Percentiles rank a stretch among this genome's conserved stretches.
Evolutionary conservation across 2,329 filamentous ascomycete species (phyloP).

Genomic region (Ophiocordyceps camponoti-saundersi): DNA sequence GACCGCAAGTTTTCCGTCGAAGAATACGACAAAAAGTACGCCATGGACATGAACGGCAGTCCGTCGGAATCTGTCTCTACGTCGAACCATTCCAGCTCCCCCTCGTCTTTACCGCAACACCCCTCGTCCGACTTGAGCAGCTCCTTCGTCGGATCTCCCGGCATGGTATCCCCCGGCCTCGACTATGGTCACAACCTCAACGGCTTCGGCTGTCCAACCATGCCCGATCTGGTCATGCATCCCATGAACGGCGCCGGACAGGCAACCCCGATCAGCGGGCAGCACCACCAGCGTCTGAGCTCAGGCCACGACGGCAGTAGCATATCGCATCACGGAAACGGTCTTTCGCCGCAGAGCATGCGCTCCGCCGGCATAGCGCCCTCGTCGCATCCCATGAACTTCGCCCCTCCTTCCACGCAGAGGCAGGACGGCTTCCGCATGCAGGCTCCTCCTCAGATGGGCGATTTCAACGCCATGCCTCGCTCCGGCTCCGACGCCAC

Average conservation of each 20-base stretch:
- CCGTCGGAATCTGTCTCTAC: constrained; percentile 16
- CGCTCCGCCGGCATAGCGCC: constrained; percentile 11
- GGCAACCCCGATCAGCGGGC: constrained; percentile 6
- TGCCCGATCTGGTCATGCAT: constrained; percentile 37
- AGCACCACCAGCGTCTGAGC: constrained; percentile 5
- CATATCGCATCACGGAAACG: constrained; percentile 11
- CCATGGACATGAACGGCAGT: constrained; percentile 16
- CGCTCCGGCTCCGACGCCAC: constrained; percentile 21
- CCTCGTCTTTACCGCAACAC: constrained; percentile 12
- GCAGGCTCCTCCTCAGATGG: constrained; percentile 10
- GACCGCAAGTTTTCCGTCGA: constrained; percentile 27
- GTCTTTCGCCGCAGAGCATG: constrained; percentile 8
- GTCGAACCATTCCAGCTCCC: constrained; percentile 13
- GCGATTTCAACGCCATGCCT: constrained; percentile 32
- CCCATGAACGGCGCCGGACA: constrained; percentile 19
- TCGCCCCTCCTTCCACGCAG: constrained; percentile 9
- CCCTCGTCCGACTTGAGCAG: constrained; percentile 21
- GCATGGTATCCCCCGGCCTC: constrained; percentile 33
- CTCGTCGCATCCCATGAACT: constrained; percentile 12
- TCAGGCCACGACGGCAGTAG: constrained; percentile 14
- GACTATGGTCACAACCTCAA: constrained; percentile 29
- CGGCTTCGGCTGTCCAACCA: constrained; percentile 25
- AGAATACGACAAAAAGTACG: constrained; percentile 22
- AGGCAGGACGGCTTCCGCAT: constrained; percentile 17
- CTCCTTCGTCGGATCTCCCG: constrained; percentile 34